Percentiles rank a stretch among this genome's conserved stretches.
Evolutionary conservation across 306 rosid genomes (phyloP).

Genomic region (Gastrolobium villosum): DNA sequence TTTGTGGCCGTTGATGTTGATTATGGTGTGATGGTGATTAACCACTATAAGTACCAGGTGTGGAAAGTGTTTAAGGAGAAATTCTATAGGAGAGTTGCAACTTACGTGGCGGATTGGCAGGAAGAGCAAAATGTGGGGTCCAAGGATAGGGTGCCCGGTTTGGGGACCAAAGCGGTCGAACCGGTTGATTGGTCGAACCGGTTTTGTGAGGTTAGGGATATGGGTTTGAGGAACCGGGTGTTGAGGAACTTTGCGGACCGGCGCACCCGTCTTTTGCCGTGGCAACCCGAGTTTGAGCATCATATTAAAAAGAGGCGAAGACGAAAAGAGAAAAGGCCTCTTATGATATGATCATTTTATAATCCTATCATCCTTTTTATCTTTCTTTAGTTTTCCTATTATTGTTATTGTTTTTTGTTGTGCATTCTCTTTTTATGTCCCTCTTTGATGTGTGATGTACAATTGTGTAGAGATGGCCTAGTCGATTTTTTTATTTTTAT

Average conservation of each 20-base stretch:
- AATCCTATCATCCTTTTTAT: neutral
- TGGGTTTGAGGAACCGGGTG: slow-evolving; percentile 59
- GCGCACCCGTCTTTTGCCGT: slow-evolving; percentile 58
- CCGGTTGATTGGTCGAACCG: slow-evolving; percentile 75
- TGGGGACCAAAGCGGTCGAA: slow-evolving; percentile 75
- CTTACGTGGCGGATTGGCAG: slow-evolving; percentile 82
- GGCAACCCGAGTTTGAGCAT: slow-evolving; percentile 57
- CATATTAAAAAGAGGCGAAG: neutral
- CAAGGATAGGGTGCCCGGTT: slow-evolving; percentile 80
- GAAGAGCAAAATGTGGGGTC: slow-evolving; percentile 71
- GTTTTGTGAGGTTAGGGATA: slow-evolving; percentile 75
- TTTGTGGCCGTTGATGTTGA: slow-evolving; percentile 56
- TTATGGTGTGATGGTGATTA: slow-evolving; percentile 60
- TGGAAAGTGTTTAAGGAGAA: slow-evolving; percentile 88
- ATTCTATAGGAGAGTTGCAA: slow-evolving; percentile 80
- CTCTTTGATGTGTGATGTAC: neutral
- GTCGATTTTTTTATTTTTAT: neutral
- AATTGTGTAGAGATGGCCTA: neutral
- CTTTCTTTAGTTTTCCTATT: neutral
- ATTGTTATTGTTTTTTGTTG: neutral
- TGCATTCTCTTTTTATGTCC: neutral
- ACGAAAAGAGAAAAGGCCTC: neutral
- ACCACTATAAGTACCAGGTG: slow-evolving; percentile 91
- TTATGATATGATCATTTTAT: neutral
- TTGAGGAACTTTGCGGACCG: slow-evolving; percentile 47